Conservation (phyloP, 306 rosid genomes). For the Crotalaria pallida region DNA sequence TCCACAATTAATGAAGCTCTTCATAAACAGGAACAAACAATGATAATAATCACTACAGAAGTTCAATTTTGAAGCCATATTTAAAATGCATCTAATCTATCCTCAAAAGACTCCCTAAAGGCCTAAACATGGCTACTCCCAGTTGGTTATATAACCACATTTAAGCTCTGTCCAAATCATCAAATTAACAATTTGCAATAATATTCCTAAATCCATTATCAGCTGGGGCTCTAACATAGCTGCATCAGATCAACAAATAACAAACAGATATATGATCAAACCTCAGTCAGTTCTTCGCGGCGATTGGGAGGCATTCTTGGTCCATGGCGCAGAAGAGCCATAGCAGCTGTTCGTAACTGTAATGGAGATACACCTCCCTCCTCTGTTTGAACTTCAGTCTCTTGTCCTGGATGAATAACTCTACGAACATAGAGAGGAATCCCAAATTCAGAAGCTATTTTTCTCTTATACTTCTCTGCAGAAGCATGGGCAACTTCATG, state of each 20-base stretch:
- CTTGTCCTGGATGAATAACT: slow-evolving; percentile 56
- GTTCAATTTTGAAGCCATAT: slow-evolving; percentile 5
- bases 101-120: neutral
- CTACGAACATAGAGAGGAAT: slow-evolving; percentile 82
- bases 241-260: slow-evolving; percentile 6
- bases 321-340: slow-evolving; percentile 93
- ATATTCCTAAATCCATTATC: neutral
- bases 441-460: slow-evolving; percentile 77
- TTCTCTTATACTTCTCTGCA: slow-evolving; percentile 89
- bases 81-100: neutral
- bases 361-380: slow-evolving; percentile 91
- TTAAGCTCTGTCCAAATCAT: neutral
- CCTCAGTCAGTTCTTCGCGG: slow-evolving; percentile 71
- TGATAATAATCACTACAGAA: neutral
- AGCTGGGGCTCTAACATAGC: neutral
- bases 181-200: neutral
- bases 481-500: slow-evolving; percentile 96
- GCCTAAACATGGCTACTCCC: neutral
- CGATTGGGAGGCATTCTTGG: slow-evolving; percentile 83
- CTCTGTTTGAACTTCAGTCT: slow-evolving; percentile 27
- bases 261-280: slow-evolving; percentile 22
- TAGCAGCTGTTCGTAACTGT: slow-evolving; percentile 82
- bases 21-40: slow-evolving; percentile 8
- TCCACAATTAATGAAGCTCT: neutral
- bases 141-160: slow-evolving; percentile 1